Evolutionary conservation across 306 rosid genomes (phyloP).

Genomic region (Cyclanthera cordifolia): DNA sequence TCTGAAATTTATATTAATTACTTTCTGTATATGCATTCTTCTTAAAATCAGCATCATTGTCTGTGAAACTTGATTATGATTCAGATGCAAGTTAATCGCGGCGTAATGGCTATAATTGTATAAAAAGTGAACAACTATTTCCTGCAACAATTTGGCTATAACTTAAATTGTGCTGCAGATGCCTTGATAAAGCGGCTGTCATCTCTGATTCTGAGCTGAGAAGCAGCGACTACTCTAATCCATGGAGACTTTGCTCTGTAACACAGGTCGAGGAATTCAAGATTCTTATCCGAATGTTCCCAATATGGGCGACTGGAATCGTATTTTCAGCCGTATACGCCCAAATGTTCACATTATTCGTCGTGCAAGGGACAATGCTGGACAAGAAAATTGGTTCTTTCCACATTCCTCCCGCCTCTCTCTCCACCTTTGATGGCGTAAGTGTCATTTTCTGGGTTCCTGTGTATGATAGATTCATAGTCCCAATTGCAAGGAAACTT

Average conservation of each 20-base stretch:
- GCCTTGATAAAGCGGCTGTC: conserved; percentile 83
- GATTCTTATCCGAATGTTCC: conserved; percentile 89
- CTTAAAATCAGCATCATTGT: background rate
- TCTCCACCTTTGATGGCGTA: conserved; percentile 58
- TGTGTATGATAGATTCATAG: conserved; percentile 54
- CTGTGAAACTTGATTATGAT: background rate
- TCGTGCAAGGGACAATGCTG: conserved; percentile 88
- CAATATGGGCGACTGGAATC: conserved; percentile 86
- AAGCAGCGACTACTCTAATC: conserved; percentile 47
- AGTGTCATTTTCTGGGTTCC: conserved; percentile 96
- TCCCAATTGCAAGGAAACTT: conserved; percentile 71
- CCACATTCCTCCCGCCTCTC: conserved; percentile 82
- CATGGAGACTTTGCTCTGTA: conserved; percentile 82
- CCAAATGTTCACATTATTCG: conserved; percentile 90
- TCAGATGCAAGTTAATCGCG: background rate
- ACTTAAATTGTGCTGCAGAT: conserved; percentile 37
- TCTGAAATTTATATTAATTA: background rate
- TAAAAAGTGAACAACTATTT: background rate
- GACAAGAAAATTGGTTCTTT: conserved; percentile 65
- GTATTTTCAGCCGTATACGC: conserved; percentile 85
- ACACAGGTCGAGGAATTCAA: conserved; percentile 94
- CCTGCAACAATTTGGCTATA: background rate
- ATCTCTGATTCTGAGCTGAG: conserved; percentile 42
- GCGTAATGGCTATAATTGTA: background rate
- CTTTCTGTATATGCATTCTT: background rate